These are phyloP conservation scores for Earliella scabrosa DNA, from an alignment of 1,284 basidiomycete genomes.

Conservation along the genomic window DNA sequence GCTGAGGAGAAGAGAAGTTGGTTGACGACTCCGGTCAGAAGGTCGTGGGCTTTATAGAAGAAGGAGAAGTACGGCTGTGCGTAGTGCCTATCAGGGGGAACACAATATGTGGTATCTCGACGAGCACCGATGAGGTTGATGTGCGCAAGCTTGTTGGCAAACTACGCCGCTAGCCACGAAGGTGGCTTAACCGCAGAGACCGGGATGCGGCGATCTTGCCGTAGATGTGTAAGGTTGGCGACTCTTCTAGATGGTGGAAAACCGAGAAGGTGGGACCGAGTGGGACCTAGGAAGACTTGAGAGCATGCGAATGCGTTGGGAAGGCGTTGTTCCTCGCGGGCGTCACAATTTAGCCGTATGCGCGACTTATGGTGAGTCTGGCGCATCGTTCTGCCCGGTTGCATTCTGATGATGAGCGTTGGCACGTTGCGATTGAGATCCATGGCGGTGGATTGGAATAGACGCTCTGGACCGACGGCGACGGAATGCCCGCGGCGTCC, in stretches of 20 bases:
- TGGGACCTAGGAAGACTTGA: not conserved
- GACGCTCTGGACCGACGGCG: too few relatives aligned
- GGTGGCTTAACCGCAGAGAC: slow-evolving; percentile 1
- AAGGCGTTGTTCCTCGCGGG: not conserved
- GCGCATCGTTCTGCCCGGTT: too few relatives aligned
- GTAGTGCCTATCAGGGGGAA: not conserved
- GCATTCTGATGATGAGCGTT: too few relatives aligned
- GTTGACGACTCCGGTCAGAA: not conserved
- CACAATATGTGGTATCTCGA: not conserved
- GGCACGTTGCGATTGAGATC: too few relatives aligned
- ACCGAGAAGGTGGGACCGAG: not conserved
- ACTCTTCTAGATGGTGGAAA: not conserved
- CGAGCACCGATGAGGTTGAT: slow-evolving; percentile 5
- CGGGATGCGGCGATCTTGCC: slow-evolving; percentile 4
- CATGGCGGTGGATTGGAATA: too few relatives aligned
- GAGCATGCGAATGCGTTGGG: not conserved
- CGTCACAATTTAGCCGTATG: not conserved
- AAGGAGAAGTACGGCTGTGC: slow-evolving; percentile 7
- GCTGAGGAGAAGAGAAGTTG: not conserved
- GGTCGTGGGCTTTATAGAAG: slow-evolving; percentile 9
- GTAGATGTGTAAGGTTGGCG: slow-evolving; percentile 1
- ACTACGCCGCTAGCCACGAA: slow-evolving; percentile 19
- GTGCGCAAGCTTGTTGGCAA: slow-evolving; percentile 6
- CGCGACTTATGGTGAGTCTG: too few relatives aligned
- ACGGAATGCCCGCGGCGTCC: too few relatives aligned